Percentiles rank a stretch among this genome's conserved stretches.
phyloP scores from a whole-genome alignment of 768 basidiomycete species.

The Obba rivulosa region DNA sequence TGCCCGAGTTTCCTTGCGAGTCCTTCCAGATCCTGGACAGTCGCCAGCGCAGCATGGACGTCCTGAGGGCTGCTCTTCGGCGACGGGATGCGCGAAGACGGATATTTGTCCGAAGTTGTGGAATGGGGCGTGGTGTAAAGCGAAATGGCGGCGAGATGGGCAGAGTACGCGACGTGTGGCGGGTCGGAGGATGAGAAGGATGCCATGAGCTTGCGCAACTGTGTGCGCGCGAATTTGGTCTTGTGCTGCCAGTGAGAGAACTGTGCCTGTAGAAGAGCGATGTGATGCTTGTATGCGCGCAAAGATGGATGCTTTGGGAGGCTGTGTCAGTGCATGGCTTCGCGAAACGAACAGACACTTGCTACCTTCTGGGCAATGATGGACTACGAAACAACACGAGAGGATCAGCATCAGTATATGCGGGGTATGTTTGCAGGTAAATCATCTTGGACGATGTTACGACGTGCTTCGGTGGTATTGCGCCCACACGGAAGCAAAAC shows the following conservation, averaged over 20 bases:
- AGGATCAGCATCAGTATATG: constrained; percentile 32
- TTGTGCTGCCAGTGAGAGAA: constrained; percentile 49
- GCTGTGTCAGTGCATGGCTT: not conserved
- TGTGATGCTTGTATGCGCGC: constrained; percentile 49
- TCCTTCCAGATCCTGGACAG: constrained; percentile 29
- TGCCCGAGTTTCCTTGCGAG: constrained; percentile 31
- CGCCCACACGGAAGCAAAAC: not conserved
- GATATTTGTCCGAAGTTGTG: constrained; percentile 5
- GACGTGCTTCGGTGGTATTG: no score
- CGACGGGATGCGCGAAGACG: constrained; percentile 10
- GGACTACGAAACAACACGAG: constrained; percentile 9
- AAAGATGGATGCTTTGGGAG: constrained; percentile 60
- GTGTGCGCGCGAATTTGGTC: constrained; percentile 53
- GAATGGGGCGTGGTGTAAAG: constrained; percentile 28
- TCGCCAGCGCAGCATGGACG: constrained; percentile 23
- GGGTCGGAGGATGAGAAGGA: constrained; percentile 44
- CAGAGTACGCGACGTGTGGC: constrained; percentile 46
- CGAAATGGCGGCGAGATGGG: constrained; percentile 52
- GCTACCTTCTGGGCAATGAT: constrained; percentile 55
- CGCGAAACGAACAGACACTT: not conserved
- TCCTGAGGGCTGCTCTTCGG: constrained; percentile 16
- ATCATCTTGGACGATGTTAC: not conserved
- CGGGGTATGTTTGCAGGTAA: not conserved
- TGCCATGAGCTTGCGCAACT: constrained; percentile 48
- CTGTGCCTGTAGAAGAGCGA: constrained; percentile 58